phyloP scores from a whole-genome alignment of 805 yeast species.

The Wickerhamomyces bisporus region DNA sequence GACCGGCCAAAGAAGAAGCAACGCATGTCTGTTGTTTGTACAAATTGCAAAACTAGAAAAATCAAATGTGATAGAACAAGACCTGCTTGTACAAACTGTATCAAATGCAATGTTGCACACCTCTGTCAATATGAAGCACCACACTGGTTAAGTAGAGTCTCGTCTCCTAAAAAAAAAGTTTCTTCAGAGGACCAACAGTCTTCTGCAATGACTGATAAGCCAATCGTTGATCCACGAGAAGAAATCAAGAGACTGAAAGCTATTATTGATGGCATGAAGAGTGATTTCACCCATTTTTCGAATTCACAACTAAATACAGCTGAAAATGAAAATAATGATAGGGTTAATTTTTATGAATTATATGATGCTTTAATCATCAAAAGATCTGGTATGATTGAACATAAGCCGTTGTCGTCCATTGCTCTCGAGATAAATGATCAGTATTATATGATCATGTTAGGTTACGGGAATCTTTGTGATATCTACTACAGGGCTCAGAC shows the following conservation, averaged over 20 bases:
- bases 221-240: not conserved
- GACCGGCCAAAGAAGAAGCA: conserved; percentile 25
- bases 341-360: conserved; percentile 16
- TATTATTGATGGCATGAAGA: not conserved
- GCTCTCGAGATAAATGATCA: conserved; percentile 20
- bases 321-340: conserved; percentile 13
- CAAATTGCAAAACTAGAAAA: conserved; percentile 33
- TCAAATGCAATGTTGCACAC: conserved; percentile 25
- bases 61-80: conserved; percentile 37
- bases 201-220: conserved; percentile 2
- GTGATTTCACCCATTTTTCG: too few relatives aligned
- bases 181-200: not conserved
- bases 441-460: conserved; percentile 16
- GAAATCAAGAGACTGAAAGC: conserved; percentile 2
- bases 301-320: too few relatives aligned
- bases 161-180: conserved; percentile 10
- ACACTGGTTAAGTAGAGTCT: conserved; percentile 21
- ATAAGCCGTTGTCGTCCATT: conserved; percentile 18
- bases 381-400: conserved; percentile 24
- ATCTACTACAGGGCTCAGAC: conserved; percentile 11
- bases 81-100: conserved; percentile 32
- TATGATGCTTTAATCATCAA: conserved; percentile 17
- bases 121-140: conserved; percentile 24
- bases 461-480: conserved; percentile 18
- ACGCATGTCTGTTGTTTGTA: conserved; percentile 34